phyloP scores from a whole-genome alignment of 768 basidiomycete species.

The Hericium erinaceus region DNA sequence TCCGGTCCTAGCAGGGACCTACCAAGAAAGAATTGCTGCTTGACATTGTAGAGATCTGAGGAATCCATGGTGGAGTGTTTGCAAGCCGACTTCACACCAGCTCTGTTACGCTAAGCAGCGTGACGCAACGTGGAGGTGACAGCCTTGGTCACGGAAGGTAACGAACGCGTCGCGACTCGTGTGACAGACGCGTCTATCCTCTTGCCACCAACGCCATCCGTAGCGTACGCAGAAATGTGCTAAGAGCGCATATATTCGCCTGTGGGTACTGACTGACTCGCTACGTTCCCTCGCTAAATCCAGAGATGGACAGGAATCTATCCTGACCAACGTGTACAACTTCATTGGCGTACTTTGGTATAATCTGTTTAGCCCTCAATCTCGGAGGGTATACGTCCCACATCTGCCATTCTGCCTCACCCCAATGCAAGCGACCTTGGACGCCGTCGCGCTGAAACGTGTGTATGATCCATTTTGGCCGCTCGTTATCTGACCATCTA shows the following conservation, averaged over 20 bases:
- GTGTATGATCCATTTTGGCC: conserved; percentile 4
- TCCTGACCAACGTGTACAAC: neutral
- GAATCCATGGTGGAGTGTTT: conserved; percentile 37
- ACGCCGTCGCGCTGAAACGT: conserved; percentile 46
- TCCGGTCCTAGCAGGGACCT: conserved; percentile 1
- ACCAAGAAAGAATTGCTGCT: conserved; percentile 74
- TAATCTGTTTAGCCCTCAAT: neutral
- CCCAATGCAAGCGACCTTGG: conserved; percentile 61
- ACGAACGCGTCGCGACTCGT: neutral
- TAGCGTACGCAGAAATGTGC: too few species aligned
- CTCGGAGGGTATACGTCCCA: conserved; percentile 19
- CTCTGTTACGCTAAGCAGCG: neutral
- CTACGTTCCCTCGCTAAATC: too few species aligned
- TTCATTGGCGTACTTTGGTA: neutral
- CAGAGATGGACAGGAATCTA: too few species aligned
- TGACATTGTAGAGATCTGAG: conserved; percentile 55
- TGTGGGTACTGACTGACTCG: too few species aligned
- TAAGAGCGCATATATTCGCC: too few species aligned
- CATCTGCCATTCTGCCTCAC: neutral
- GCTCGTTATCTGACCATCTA: neutral
- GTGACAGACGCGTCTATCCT: neutral
- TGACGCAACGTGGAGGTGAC: neutral
- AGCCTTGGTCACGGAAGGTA: neutral
- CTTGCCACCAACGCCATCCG: too few species aligned
- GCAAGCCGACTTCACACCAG: neutral